Conservation (phyloP, 306 rosid species). For the Trichosanthes truncata region DNA sequence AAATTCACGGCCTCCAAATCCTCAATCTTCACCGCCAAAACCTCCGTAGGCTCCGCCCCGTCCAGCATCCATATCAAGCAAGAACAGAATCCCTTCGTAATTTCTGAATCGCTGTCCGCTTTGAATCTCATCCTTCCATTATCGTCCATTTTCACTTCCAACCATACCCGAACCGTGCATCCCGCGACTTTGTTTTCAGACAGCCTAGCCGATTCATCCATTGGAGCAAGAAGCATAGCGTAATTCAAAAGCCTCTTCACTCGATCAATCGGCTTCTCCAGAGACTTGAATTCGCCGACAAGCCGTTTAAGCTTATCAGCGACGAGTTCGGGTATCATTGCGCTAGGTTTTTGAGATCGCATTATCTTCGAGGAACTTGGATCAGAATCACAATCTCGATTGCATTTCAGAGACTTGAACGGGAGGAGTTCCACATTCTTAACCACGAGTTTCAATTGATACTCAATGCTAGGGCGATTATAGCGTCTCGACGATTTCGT, state of each 20-base stretch:
- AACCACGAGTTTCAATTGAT: neutral
- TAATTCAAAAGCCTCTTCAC: conserved; percentile 58
- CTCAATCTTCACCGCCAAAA: conserved; percentile 23
- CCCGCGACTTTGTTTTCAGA: conserved; percentile 47
- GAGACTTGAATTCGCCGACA: conserved; percentile 41
- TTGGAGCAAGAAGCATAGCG: conserved; percentile 44
- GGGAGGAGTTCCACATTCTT: neutral
- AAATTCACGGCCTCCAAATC: conserved; percentile 44
- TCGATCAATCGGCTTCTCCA: conserved; percentile 56
- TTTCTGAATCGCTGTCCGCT: conserved; percentile 84
- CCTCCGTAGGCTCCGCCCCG: conserved; percentile 49
- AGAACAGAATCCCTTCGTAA: conserved; percentile 68
- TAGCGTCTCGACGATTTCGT: neutral
- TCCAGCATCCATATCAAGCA: conserved; percentile 60
- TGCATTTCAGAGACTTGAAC: conserved; percentile 7
- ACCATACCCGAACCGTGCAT: conserved; percentile 67
- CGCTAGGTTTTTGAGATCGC: conserved; percentile 4
- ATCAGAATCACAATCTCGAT: neutral
- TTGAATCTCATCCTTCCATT: conserved; percentile 41
- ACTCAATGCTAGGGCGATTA: neutral
- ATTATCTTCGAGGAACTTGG: neutral
- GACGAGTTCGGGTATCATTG: neutral
- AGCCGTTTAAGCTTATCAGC: conserved; percentile 25
- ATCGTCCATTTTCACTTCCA: conserved; percentile 44
- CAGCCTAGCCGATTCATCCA: conserved; percentile 19